phyloP scores from a whole-genome alignment of 345 rosid species.

The Trapa incisa region DNA sequence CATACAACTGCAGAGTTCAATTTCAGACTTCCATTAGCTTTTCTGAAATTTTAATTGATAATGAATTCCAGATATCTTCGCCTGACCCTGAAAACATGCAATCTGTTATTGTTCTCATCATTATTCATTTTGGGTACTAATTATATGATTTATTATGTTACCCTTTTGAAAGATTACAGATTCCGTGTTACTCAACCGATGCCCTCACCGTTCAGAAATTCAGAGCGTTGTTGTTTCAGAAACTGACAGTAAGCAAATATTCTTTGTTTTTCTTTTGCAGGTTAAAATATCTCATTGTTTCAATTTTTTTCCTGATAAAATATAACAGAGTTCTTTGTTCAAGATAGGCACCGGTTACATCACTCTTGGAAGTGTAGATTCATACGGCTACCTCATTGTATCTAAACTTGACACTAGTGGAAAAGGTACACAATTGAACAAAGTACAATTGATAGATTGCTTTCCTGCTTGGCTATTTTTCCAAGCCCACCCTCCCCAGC shows the following conservation, averaged over 20 bases:
- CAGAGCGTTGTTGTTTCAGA: slow-evolving; percentile 43
- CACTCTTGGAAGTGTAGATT: slow-evolving; percentile 61
- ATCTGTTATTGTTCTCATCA: not conserved
- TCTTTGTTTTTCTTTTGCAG: not conserved
- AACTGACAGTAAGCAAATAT: slow-evolving; percentile 30
- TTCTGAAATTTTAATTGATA: not conserved
- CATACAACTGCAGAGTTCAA: not conserved
- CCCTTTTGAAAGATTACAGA: slow-evolving; percentile 24
- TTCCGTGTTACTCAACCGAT: slow-evolving; percentile 31
- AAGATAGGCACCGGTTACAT: slow-evolving; percentile 28
- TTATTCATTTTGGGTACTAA: not conserved
- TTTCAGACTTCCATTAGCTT: not conserved
- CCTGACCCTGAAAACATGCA: not conserved
- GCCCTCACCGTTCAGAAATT: slow-evolving; percentile 59
- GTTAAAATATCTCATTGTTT: not conserved
- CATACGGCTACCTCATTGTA: slow-evolving; percentile 50
- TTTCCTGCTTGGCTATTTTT: not conserved
- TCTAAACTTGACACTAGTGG: slow-evolving; percentile 40
- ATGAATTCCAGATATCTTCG: not conserved
- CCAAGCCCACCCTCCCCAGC: too few species aligned
- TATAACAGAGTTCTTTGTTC: slow-evolving; percentile 1
- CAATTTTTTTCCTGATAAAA: too few species aligned
- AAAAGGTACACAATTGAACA: slow-evolving; percentile 22
- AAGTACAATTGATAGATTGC: not conserved
- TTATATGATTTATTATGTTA: not conserved